Evolutionary conservation across 768 basidiomycete species (phyloP).

Genomic region (Pulveroboletus sp.): DNA sequence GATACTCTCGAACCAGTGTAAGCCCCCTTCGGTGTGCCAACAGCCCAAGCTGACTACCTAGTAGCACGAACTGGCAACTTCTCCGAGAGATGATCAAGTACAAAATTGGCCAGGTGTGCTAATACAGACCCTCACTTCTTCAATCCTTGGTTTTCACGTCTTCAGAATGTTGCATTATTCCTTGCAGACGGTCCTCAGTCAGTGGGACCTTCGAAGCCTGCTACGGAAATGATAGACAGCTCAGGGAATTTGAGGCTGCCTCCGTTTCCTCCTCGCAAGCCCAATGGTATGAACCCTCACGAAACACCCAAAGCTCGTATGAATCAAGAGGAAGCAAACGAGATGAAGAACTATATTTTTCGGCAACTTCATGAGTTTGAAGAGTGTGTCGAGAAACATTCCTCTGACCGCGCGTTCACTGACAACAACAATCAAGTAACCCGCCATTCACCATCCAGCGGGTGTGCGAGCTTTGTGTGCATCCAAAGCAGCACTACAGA

Average conservation of each 20-base stretch:
- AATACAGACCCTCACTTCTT: background rate
- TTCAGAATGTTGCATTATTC: conserved; percentile 49
- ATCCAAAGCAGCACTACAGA: conserved; percentile 68
- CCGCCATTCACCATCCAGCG: conserved; percentile 90
- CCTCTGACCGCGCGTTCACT: background rate
- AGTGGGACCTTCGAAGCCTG: conserved; percentile 40
- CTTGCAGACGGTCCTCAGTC: conserved; percentile 34
- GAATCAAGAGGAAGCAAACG: conserved; percentile 55
- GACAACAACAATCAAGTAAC: conserved; percentile 31
- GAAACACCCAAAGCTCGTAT: conserved; percentile 56
- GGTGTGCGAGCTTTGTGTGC: conserved; percentile 72
- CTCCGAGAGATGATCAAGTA: conserved; percentile 70
- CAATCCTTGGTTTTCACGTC: background rate
- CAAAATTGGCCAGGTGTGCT: conserved; percentile 59
- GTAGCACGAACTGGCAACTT: conserved; percentile 63
- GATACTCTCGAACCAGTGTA: conserved; percentile 57
- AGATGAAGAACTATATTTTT: conserved; percentile 53
- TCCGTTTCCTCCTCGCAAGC: conserved; percentile 64
- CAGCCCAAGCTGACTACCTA: conserved; percentile 10
- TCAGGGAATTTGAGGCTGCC: conserved; percentile 64
- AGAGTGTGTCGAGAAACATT: conserved; percentile 42
- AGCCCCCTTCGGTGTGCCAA: background rate
- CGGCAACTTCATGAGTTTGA: conserved; percentile 70
- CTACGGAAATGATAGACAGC: conserved; percentile 25
- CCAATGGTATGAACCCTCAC: conserved; percentile 43